Evolutionary conservation across 192 early-diverging fungal species (phyloP).

Genomic region (Funneliformis mosseae): DNA sequence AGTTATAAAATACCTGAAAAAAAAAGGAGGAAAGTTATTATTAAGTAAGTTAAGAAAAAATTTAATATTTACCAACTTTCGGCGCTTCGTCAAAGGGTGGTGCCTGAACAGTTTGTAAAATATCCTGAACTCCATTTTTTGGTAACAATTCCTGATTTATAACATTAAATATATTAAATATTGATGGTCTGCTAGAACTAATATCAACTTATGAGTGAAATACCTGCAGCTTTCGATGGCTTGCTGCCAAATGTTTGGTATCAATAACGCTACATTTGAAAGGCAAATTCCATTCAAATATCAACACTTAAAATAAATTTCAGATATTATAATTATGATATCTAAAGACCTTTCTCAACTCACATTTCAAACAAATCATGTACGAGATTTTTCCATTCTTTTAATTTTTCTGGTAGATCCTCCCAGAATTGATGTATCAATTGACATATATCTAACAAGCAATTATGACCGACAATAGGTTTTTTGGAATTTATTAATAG

Average conservation of each 20-base stretch:
- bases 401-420: conserved; percentile 65
- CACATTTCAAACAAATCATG: conserved; percentile 64
- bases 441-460: conserved; percentile 85
- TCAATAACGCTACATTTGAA: conserved; percentile 63
- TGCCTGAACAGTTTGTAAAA: conserved; percentile 43
- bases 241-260: conserved; percentile 73
- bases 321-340: not conserved
- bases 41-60: not conserved
- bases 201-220: not conserved
- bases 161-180: not conserved
- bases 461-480: conserved; percentile 90
- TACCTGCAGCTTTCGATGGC: conserved; percentile 49
- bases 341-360: conserved; percentile 28
- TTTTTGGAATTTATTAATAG: conserved; percentile 65
- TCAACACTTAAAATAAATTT: not conserved
- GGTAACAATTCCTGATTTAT: conserved; percentile 36
- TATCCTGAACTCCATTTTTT: conserved; percentile 46
- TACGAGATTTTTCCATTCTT: conserved; percentile 67
- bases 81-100: conserved; percentile 50
- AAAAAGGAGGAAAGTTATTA: not conserved
- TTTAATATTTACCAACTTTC: conserved; percentile 51
- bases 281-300: not conserved
- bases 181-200: not conserved
- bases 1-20: not conserved
- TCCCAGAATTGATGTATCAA: conserved; percentile 74